Evolutionary conservation across 768 basidiomycete genomes (phyloP), one percentile per base, ranked within the genome.

Genomic region (Pisolithus tinctorius): DNA sequence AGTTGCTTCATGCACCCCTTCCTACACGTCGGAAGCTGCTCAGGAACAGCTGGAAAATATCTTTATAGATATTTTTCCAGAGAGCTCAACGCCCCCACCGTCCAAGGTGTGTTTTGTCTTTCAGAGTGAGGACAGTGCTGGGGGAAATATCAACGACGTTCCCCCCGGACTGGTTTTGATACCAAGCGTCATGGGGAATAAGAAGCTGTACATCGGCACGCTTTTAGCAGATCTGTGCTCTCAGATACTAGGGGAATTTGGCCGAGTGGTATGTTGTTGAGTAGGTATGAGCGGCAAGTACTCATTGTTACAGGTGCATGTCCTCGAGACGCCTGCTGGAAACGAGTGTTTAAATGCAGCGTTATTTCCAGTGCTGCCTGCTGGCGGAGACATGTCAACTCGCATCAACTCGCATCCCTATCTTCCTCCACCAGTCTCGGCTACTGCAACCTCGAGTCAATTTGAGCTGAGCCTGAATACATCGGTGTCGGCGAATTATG

Each of bases 151-250:
- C 31, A 76, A 76, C 7, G 80, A 81, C 47, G 74, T 70, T 47
- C 70, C 81, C 13, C 74, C 80, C 26, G 85, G 86, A 16, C 64
- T 93, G 36, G 80, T 88, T 17, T 75, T 90, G 26, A 88, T 96
- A 45, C 93, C 93, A 3, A 81, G 78, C 55, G 79, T 83, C 58
- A 89, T 93, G 81, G 88, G 87, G 6, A 92, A 94, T 60, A 89
- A 92, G 65, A 86, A 82, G 58, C 68, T 91, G 29, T 93, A 94
- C 64, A 76, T 98, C 49, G 89, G 90, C 29, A 92, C 92, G 16
- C 70, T 97, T 39, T 69, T 99, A 50, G 92, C 91, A 16, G 92
- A 93, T 62, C 69, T 96, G 17, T 93, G 91, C 58, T 92, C 93
- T 31, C 83, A 86, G 55, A 80, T 97, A 45, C 73, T 99, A 23